Conservation (phyloP, 495 filamentous ascomycete species). For the Penicillium cataractarum region DNA sequence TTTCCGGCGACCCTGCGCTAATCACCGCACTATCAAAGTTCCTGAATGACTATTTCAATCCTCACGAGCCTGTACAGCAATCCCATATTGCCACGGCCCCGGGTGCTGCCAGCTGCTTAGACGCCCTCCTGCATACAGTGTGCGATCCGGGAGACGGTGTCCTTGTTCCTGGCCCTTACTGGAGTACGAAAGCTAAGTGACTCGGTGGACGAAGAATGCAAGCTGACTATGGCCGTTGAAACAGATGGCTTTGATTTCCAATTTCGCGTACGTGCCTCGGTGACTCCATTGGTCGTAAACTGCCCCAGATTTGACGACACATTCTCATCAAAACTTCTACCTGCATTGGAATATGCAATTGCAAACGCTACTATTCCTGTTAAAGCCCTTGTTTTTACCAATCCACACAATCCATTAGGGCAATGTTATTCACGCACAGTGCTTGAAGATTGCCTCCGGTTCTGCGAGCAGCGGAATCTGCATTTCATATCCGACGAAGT, state of each 20-base stretch:
- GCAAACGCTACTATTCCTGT: not conserved
- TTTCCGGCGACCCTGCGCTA: not conserved
- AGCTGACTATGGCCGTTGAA: not conserved
- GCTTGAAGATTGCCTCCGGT: not conserved
- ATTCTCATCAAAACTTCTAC: not conserved
- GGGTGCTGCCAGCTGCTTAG: not conserved
- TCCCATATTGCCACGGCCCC: not conserved
- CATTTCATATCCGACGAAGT: not conserved
- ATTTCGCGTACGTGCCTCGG: not conserved
- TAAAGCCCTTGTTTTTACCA: not conserved
- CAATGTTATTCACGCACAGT: not conserved
- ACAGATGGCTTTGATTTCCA: not conserved
- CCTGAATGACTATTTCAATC: not conserved
- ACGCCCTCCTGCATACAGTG: not conserved
- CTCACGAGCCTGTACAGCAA: not conserved
- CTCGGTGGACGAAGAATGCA: not conserved
- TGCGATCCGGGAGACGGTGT: conserved; percentile 1
- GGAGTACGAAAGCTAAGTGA: not conserved
- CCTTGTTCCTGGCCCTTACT: not conserved
- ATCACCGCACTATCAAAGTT: not conserved
- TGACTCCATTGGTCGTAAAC: not conserved
- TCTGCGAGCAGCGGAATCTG: not conserved
- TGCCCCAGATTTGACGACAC: not conserved
- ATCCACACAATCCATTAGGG: not conserved
- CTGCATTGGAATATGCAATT: not conserved